Evolutionary conservation across 192 early-diverging fungal genomes (phyloP), one percentile per base, ranked within the genome.

Genomic region (Coemansia sp.): DNA sequence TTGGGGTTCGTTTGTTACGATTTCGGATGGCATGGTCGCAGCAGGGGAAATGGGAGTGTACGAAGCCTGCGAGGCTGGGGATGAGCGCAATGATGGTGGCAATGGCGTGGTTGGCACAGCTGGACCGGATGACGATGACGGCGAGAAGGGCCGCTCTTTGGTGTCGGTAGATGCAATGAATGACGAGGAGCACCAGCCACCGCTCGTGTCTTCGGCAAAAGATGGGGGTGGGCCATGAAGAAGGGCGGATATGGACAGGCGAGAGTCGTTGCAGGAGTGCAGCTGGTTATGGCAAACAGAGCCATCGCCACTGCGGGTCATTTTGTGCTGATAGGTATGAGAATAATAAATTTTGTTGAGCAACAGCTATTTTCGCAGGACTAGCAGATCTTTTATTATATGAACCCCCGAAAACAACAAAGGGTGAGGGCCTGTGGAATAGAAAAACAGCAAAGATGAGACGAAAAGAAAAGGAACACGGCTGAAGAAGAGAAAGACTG

Each of bases 201-300:
- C 39, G 35, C 57, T 38, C 23, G 43, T 68, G 57, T 35, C 23
- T 11, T 21, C 46, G 7, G 43, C 52, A 30, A 15, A 23, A 15
- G 24, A 10, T 55, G 64, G 55, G 44, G 38, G 57, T 3, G 57
- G 63, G 35, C 41, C 56, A n/a, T 63, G 66, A 36, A 74, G 45
- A 33, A 75, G 72, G 39, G 72, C 72, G 30, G 66, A 58, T 63
- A 75, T 75, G 10, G 72, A 63, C 58, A 75, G 26, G 52, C 53
- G 60, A 8, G 64, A 61, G 52, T 16, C 16, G 3, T 33, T 46
- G 44, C 44, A 18, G 1, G 14, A 16, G 44, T 46, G 18, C 15
- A 18, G 14, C 44, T 46, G 44, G 1, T 46, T 1, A 1, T 46
- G 44, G 39, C 46, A 56, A 20, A 30, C 44, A 51, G 62, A 64